A percentile compares a stretch with the other conserved stretches of the same genome.
These are phyloP conservation scores for Xylaria sp. DNA, from an alignment of 2,329 filamentous ascomycete species.

Conservation along the genomic window DNA sequence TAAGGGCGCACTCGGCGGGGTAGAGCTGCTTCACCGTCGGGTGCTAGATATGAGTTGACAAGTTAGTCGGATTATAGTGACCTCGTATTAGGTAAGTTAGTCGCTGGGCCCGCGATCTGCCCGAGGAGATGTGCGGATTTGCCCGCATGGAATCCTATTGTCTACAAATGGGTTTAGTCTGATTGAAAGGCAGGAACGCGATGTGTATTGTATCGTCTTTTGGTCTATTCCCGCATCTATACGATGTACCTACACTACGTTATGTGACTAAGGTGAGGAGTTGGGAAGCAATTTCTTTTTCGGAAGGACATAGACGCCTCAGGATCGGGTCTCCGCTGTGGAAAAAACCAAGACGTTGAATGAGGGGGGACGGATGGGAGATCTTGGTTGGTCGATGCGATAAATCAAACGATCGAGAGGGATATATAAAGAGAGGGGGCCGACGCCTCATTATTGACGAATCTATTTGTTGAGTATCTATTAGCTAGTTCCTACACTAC, in stretches of 20 bases:
- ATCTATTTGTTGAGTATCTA: not conserved
- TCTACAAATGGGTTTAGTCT: not conserved
- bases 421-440: slow-evolving; percentile 2
- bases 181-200: not conserved
- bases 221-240: not conserved
- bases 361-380: not conserved
- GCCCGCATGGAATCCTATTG: not conserved
- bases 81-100: not conserved
- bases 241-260: not conserved
- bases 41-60: not conserved
- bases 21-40: not conserved
- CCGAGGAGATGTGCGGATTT: not conserved
- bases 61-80: not conserved
- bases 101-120: not conserved
- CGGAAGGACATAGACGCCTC: not conserved
- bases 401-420: not conserved
- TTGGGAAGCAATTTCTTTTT: not conserved
- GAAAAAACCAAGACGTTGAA: not conserved
- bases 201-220: not conserved
- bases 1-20: not conserved
- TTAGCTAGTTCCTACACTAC: not conserved
- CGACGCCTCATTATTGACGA: not conserved
- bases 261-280: not conserved
- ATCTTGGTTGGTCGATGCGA: slow-evolving; percentile 4
- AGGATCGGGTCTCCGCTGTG: slow-evolving; percentile 1